Base-by-base conservation (phyloP, 805 yeast genomes). In the Scheffersomyces ergatensis region DNA sequence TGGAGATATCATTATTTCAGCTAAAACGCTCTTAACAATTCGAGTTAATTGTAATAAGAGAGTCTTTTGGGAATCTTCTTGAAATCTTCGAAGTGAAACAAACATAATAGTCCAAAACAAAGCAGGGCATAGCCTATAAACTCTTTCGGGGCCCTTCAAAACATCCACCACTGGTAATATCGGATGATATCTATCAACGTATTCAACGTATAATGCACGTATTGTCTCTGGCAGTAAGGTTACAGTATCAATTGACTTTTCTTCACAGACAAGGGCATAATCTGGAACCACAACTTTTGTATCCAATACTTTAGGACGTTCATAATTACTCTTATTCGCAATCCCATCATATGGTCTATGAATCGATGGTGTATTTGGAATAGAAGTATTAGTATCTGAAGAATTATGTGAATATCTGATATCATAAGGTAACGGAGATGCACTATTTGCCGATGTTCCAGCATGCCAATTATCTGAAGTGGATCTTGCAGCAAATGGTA, bases 21-120 rank as follows among this genome's bases (percentile, higher is more conserved):
- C 89, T 34, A 90, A 65, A 2, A 88, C 79, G 2, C 85, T 78
- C 55, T 87, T 88, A 38, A 90, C 79, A 19, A 82, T 63, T 1
- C 84, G 85, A 1, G 92, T 78, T 33, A 90, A 64, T 19, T 74
- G 65, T 50, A 82, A 67, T 53, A 85, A 76, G n/a, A 84, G 59
- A 20, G 55, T 51, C 38, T 67, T 57, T 39, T 59, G 55, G 12
- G 53, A 37, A 32, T 58, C 60, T 21, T 57, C 60, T 20, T 70
- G 67, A 44, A 72, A 73, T 42, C 96, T 72, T 44, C 99, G 75
- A 33, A 89, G 65, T 0, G 96, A 87, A 1, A 89, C 85, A 31
- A 89, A 78, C 80, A 90, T 82, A 13, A 92, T 82, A 0, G 92
- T 90, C 99, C 99, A 92, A 55, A 92, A 92, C 15, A 92, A 67